Base-by-base conservation (phyloP, 2,329 filamentous ascomycete genomes). In the Ceratocystis smalleyi region DNA sequence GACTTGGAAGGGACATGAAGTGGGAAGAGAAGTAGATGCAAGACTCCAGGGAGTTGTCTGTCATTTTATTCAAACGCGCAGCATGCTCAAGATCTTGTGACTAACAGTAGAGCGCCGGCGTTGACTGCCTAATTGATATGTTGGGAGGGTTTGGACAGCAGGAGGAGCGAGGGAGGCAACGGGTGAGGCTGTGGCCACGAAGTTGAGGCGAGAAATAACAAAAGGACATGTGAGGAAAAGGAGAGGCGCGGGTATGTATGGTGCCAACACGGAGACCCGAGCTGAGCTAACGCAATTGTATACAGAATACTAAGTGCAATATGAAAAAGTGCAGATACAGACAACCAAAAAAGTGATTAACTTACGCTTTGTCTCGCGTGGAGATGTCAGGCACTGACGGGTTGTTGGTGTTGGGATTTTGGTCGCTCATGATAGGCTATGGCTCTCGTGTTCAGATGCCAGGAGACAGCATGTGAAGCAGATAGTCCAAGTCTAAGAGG, bases 331-430 rank as follows among this genome's bases (percentile, higher is more conserved):
- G 5, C 35, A 40, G 35, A 40, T 40, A 40, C 35, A 40, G 35
- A 15, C 10, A 40, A 40, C 10, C 32, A 3, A 35, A 35, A 5
- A 15, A 8, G 40, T n/a, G n/a, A 45, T 61, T 1, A n/a, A 66
- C 65, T 66, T 64, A 66, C 65, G 65, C 65, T 64, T 54, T 64
- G 15, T 59, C 62, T 35, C 59, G 10, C 15, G 54, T 45, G 10
- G 62, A 19, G 43, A 47, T 43, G 15, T 66, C 47, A 22, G 59
- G 63, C 24, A 8, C 45, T n/a, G 64, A 47, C 19, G 60, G 15
- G 59, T 43, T 27, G 19, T 66, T 62, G 17, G 43, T 27, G 19
- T 66, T 62, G 17, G 43, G 35, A n/a, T 62, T 59, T 49, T 43
- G 59, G 43, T 66, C 43, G 30, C 57, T 59, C 65, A 66, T 66